Evolutionary conservation across 2,329 filamentous ascomycete genomes (phyloP), one percentile per base, ranked within the genome.

Genomic region (Graphiopsis chlorocephala): DNA sequence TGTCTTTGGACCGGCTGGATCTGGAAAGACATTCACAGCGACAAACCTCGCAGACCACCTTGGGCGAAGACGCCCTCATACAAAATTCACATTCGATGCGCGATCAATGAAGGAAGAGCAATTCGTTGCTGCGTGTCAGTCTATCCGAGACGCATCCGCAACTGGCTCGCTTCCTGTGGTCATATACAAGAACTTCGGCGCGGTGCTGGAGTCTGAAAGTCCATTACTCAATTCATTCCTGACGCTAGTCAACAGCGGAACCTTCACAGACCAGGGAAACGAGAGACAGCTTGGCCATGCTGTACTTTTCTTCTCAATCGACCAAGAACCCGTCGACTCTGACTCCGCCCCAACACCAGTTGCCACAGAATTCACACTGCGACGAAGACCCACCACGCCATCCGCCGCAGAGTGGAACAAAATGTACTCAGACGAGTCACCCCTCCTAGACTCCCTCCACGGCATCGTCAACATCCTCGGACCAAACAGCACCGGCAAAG

Each of bases 21-120:
- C 72, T 11, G 74, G 74, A 17, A 76, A 76, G 68, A 75, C 74
- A 56, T 76, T 72, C 57, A 69, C 71, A n/a, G 70, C 73, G 15
- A 62, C 69, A 1, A 75, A 73, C 53, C 64, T 76, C 5, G 71
- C 71, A 5, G 66, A 69, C 15, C 69, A 75, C 28, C 57, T 70
- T 8, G 68, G 68, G n/a, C 64, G 53, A 28, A 68, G 69, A 17
- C 57, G 45, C n/a, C n/a, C 65, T 25, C 63, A 71, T 25, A 69
- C 69, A 25, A 68, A 68, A 53, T 68, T 75, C 25, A 69, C 57
- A 3, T 74, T 72, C 66, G 73, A 76, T 63, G 69, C 71, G 3
- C 69, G 70, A 23, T 63, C 73, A 20, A 61, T 75, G n/a, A 70
- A 70, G 28, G 60, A 67, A 1, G 69, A 73, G 20, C 70, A 75